A percentile compares a stretch with the other conserved stretches of the same genome.
phyloP scores from a whole-genome alignment of 345 rosid genomes.

The Heritiera fomes region DNA sequence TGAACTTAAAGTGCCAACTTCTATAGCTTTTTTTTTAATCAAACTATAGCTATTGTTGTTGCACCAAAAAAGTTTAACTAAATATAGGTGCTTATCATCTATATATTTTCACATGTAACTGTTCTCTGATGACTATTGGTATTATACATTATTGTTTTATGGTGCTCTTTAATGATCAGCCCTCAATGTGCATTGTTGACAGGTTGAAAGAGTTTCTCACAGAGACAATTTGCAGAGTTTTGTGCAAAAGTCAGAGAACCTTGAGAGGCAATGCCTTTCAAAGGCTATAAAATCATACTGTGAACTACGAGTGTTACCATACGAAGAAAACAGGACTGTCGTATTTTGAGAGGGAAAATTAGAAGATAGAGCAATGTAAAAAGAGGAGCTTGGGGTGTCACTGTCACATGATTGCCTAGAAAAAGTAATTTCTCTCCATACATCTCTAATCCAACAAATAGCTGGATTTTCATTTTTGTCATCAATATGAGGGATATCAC shows the following conservation, averaged over 20 bases:
- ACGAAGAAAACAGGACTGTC: slow-evolving; percentile 65
- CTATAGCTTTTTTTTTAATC: neutral
- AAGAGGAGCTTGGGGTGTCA: neutral
- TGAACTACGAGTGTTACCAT: slow-evolving; percentile 83
- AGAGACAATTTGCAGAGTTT: slow-evolving; percentile 79
- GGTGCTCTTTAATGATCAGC: neutral
- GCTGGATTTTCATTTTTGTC: neutral
- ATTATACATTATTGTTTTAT: neutral
- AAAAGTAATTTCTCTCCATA: neutral
- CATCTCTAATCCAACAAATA: neutral
- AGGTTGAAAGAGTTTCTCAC: slow-evolving; percentile 97
- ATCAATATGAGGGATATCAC: neutral
- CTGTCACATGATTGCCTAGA: slow-evolving; percentile 1
- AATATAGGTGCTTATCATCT: neutral
- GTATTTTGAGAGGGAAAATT: slow-evolving; percentile 49
- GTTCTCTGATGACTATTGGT: neutral
- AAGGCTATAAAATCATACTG: slow-evolving; percentile 82
- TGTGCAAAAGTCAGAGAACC: slow-evolving; percentile 85
- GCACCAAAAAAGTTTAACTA: neutral
- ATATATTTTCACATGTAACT: neutral
- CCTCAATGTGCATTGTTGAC: slow-evolving; percentile 23
- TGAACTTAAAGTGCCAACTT: neutral
- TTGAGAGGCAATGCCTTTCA: slow-evolving; percentile 86
- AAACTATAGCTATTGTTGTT: too few relatives aligned
- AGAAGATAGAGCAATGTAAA: slow-evolving; percentile 4